Percentiles rank a stretch among this genome's conserved stretches.
phyloP scores from a whole-genome alignment of 2,329 filamentous ascomycete species.

The Exophiala phaeomuriformis region DNA sequence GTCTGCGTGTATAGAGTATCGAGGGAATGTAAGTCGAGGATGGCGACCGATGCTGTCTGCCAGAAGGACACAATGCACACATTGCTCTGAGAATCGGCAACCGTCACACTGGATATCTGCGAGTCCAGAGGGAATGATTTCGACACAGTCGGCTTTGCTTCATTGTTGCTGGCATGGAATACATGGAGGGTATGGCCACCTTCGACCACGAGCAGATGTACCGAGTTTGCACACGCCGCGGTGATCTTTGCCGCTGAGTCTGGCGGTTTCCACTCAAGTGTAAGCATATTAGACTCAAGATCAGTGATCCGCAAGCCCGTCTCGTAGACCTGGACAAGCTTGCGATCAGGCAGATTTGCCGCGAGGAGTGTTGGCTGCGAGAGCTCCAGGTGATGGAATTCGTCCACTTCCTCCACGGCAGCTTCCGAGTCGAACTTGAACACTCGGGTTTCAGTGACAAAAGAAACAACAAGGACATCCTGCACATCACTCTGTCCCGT shows the following conservation, averaged over 20 bases:
- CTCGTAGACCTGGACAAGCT: slow-evolving; percentile 69
- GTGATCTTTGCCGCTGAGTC: slow-evolving; percentile 54
- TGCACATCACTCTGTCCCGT: slow-evolving; percentile 43
- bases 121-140: slow-evolving; percentile 59
- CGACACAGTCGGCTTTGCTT: slow-evolving; percentile 51
- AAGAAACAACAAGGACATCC: slow-evolving; percentile 73
- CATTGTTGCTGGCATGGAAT: slow-evolving; percentile 47
- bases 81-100: slow-evolving; percentile 56
- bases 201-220: slow-evolving; percentile 64
- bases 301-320: slow-evolving; percentile 54
- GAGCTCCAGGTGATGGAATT: slow-evolving; percentile 64
- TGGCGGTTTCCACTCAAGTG: slow-evolving; percentile 42
- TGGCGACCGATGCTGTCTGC: slow-evolving; percentile 68
- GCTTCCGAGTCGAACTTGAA: slow-evolving; percentile 69
- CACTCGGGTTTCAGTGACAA: slow-evolving; percentile 73
- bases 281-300: slow-evolving; percentile 39
- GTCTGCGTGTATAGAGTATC: slow-evolving; percentile 58
- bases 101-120: slow-evolving; percentile 78
- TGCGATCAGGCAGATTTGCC: slow-evolving; percentile 55
- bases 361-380: slow-evolving; percentile 64
- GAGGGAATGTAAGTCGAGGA: slow-evolving; percentile 63
- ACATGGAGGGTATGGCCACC: slow-evolving; percentile 67
- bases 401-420: slow-evolving; percentile 78
- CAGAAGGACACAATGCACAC: slow-evolving; percentile 82
- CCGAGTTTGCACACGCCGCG: slow-evolving; percentile 65